These are phyloP conservation scores for Schwanniomyces occidentalis DNA, from an alignment of 805 yeast species.

Conservation along the genomic window DNA sequence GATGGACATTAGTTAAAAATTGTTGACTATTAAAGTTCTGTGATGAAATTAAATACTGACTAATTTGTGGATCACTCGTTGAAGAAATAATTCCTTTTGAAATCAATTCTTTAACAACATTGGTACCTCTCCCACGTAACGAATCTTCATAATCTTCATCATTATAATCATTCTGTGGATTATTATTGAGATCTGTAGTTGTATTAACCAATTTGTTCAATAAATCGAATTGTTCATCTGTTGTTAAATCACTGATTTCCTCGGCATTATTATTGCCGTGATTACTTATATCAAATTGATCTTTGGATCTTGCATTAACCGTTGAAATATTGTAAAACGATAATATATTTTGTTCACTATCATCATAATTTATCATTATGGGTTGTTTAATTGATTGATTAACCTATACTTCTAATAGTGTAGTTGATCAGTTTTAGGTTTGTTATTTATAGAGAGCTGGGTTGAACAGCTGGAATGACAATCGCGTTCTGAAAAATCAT, in stretches of 20 bases:
- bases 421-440: neutral
- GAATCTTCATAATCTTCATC: constrained; percentile 35
- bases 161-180: constrained; percentile 7
- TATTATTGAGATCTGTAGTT: constrained; percentile 7
- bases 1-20: constrained; percentile 37
- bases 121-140: constrained; percentile 28
- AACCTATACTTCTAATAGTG: neutral
- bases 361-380: constrained; percentile 33
- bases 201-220: constrained; percentile 25
- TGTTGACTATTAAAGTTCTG: constrained; percentile 36
- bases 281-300: constrained; percentile 16
- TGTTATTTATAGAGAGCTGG: too few species aligned
- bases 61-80: constrained; percentile 28
- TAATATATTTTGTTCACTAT: constrained; percentile 25
- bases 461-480: too few species aligned
- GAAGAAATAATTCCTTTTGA: constrained; percentile 23
- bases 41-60: constrained; percentile 35
- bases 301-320: constrained; percentile 19
- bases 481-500: too few species aligned
- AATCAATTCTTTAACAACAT: constrained; percentile 28
- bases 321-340: constrained; percentile 30
- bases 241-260: constrained; percentile 18
- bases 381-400: neutral
- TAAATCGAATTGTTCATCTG: constrained; percentile 31
- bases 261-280: constrained; percentile 19